Evolutionary conservation across 768 basidiomycete genomes (phyloP).

Genomic region (Lactarius hatsudake): DNA sequence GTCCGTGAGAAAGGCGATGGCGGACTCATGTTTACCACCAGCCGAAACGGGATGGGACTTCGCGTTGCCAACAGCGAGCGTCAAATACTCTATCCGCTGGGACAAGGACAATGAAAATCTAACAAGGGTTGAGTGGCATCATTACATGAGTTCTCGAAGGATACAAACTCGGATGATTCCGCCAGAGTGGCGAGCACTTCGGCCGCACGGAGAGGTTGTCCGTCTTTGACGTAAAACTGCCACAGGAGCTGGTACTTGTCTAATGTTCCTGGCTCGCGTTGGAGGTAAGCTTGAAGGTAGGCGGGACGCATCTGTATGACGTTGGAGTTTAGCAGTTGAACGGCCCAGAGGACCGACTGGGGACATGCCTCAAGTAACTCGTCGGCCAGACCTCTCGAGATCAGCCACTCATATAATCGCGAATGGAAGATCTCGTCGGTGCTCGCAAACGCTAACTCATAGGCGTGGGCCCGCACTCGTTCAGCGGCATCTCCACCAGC

Average conservation of each 20-base stretch:
- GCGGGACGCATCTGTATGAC: constrained; percentile 69
- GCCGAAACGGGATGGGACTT: constrained; percentile 88
- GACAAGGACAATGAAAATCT: constrained; percentile 71
- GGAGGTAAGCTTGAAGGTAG: constrained; percentile 86
- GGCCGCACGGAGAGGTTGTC: constrained; percentile 83
- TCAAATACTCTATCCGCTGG: constrained; percentile 84
- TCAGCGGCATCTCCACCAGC: constrained; percentile 52
- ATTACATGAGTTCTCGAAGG: not conserved
- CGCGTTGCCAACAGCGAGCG: constrained; percentile 91
- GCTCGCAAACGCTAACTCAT: constrained; percentile 78
- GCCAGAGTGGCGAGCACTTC: constrained; percentile 80
- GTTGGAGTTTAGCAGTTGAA: constrained; percentile 3
- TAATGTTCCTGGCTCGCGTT: constrained; percentile 73
- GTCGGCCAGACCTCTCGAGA: constrained; percentile 74
- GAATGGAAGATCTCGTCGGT: constrained; percentile 94
- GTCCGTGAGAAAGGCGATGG: constrained; percentile 93
- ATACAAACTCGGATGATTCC: constrained; percentile 74
- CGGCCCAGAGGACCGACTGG: constrained; percentile 5
- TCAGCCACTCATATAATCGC: constrained; percentile 92
- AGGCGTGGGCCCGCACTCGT: constrained; percentile 77
- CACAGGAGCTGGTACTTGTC: constrained; percentile 88
- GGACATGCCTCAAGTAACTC: constrained; percentile 80
- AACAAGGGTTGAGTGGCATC: constrained; percentile 1
- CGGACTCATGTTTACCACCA: constrained; percentile 76
- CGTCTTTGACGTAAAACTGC: constrained; percentile 96